Conservation (phyloP, 208 protist species). For the Kentomonas sorsogonicus region DNA sequence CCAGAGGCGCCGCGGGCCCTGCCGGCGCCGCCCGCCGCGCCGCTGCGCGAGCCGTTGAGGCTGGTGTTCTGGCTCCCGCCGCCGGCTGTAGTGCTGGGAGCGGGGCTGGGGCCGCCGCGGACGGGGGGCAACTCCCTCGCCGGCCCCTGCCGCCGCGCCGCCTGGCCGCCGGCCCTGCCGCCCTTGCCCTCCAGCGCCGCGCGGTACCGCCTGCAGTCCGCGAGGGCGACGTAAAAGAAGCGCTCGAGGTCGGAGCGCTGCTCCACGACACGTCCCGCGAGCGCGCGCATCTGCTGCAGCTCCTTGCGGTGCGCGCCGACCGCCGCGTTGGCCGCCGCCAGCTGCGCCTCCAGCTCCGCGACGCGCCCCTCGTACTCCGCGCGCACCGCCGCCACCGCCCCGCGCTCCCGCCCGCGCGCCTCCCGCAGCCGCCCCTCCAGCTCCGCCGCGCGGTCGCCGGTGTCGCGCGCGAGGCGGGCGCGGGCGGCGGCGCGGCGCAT, state of each 20-base stretch:
- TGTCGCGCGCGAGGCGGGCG: constrained; percentile 33
- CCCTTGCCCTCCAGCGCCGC: constrained; percentile 9
- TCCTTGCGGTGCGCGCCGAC: constrained; percentile 40
- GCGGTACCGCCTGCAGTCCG: constrained; percentile 50
- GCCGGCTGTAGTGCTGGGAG: not conserved
- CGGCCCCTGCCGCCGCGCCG: not conserved
- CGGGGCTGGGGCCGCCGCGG: not conserved
- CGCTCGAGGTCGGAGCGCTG: constrained; percentile 73
- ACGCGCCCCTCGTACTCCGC: constrained; percentile 34
- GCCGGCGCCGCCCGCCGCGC: not conserved
- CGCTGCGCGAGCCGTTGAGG: not conserved
- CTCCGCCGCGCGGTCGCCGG: constrained; percentile 43
- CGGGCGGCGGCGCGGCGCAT: constrained; percentile 41
- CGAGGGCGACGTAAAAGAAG: constrained; percentile 69
- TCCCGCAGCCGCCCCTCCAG: constrained; percentile 50
- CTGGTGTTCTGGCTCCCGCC: not conserved
- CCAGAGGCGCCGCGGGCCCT: not conserved
- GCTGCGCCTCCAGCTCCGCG: constrained; percentile 35
- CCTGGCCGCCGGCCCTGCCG: not conserved
- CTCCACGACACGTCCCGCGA: constrained; percentile 44
- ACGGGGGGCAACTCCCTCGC: not conserved
- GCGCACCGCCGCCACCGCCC: constrained; percentile 20
- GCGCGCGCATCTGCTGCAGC: constrained; percentile 42
- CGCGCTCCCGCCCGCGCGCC: constrained; percentile 24
- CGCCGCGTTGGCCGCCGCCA: constrained; percentile 34